phyloP scores from a whole-genome alignment of 1,284 basidiomycete genomes.

The Phylloporus sp. region DNA sequence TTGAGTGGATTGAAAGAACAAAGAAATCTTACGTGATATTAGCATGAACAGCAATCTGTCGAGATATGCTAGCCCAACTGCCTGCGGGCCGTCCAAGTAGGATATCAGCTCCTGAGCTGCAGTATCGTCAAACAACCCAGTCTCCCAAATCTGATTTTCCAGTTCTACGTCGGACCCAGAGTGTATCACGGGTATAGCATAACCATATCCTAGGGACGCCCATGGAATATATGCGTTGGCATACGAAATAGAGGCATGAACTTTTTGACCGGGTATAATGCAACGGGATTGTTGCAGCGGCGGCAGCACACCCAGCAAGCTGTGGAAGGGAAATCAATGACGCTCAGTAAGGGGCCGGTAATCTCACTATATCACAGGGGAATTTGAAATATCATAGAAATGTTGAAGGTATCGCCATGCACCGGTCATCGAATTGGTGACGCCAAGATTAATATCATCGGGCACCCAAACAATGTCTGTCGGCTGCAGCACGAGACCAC shows the following conservation, averaged over 20 bases:
- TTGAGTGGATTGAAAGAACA: background rate
- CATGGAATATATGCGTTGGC: slow-evolving; percentile 31
- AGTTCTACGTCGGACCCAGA: slow-evolving; percentile 8
- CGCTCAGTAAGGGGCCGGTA: background rate
- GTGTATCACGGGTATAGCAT: slow-evolving; percentile 30
- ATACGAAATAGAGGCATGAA: slow-evolving; percentile 38
- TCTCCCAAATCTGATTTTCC: slow-evolving; percentile 31
- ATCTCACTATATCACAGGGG: slow-evolving; percentile 23
- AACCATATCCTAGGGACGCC: slow-evolving; percentile 37
- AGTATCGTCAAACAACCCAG: slow-evolving; percentile 32
- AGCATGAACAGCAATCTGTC: slow-evolving; percentile 23
- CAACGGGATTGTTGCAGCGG: slow-evolving; percentile 1
- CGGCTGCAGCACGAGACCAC: slow-evolving; percentile 33
- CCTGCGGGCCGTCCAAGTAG: slow-evolving; percentile 15
- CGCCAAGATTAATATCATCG: slow-evolving; percentile 31
- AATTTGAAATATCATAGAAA: slow-evolving; percentile 24
- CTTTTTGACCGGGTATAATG: background rate
- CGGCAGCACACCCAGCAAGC: no score
- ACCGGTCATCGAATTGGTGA: slow-evolving; percentile 27
- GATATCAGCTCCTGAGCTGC: slow-evolving; percentile 26
- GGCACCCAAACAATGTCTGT: slow-evolving; percentile 36
- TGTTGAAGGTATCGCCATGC: slow-evolving; percentile 34
- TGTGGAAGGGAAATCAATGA: slow-evolving; percentile 15
- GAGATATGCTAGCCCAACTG: slow-evolving; percentile 28
- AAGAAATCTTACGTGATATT: slow-evolving; percentile 1